Conservation (phyloP, 495 filamentous ascomycete species). For the Penicillium ucsense region DNA sequence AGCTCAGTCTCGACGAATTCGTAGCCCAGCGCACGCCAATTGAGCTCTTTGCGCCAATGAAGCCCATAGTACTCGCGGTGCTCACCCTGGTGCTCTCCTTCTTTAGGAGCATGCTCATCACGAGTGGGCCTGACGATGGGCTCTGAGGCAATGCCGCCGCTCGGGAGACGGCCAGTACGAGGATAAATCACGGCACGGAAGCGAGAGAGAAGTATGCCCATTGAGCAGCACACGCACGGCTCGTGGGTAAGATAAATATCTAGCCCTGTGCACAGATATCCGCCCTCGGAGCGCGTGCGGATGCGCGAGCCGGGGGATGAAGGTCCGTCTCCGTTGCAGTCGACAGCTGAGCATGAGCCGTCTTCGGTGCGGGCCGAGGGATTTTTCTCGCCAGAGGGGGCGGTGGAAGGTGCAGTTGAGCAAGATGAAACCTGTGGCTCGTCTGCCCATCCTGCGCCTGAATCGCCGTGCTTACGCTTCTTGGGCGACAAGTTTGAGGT, state of each 20-base stretch:
- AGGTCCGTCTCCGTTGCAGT: not conserved
- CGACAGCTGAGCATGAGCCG: not conserved
- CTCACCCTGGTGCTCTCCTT: constrained; percentile 36
- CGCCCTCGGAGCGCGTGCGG: constrained; percentile 46
- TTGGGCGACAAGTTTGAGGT: constrained; percentile 6
- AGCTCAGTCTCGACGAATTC: constrained; percentile 49
- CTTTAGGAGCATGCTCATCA: not conserved
- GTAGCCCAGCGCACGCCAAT: constrained; percentile 86
- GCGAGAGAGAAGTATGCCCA: constrained; percentile 87
- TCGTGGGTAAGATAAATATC: constrained; percentile 91
- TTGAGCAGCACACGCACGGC: constrained; percentile 91
- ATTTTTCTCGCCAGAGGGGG: not conserved
- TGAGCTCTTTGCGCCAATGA: constrained; percentile 86
- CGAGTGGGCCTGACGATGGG: constrained; percentile 15
- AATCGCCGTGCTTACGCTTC: constrained; percentile 15
- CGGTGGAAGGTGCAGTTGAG: constrained; percentile 8
- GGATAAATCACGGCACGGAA: constrained; percentile 78
- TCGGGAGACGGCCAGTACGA: constrained; percentile 33
- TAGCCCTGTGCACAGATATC: constrained; percentile 89
- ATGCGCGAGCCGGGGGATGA: constrained; percentile 13
- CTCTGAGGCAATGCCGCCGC: constrained; percentile 34
- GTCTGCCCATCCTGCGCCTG: constrained; percentile 4
- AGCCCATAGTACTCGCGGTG: constrained; percentile 54
- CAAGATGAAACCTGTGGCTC: not conserved
- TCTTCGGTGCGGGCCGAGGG: not conserved